phyloP scores from a whole-genome alignment of 2,329 filamentous ascomycete genomes.

The Triangularia setosa region DNA sequence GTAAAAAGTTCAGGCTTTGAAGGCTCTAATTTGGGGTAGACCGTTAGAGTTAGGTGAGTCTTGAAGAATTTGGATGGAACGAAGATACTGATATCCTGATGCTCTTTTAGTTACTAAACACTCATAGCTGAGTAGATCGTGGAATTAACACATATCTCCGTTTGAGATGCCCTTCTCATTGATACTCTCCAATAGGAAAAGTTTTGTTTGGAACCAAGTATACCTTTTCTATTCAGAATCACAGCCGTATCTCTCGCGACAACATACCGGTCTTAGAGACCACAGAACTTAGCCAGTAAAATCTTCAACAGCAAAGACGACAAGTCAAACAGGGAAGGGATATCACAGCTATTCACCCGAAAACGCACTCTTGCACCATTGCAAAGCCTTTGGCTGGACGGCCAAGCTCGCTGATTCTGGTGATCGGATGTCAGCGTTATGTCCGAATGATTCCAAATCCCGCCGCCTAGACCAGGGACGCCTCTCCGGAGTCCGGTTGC shows the following conservation, averaged over 20 bases:
- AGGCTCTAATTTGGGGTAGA: neutral
- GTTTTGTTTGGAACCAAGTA: neutral
- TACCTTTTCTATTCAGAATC: neutral
- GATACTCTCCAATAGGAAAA: no score
- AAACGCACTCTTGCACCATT: neutral
- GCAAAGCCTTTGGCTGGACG: neutral
- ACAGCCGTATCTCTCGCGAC: neutral
- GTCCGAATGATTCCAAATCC: neutral
- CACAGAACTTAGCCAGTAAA: neutral
- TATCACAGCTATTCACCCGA: neutral
- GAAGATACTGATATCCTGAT: no score
- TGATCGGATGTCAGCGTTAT: neutral
- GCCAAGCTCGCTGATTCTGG: neutral
- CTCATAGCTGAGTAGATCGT: no score
- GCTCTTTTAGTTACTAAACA: no score
- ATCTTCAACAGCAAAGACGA: neutral
- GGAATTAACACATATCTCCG: no score
- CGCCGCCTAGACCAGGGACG: neutral
- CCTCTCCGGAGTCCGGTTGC: constrained; percentile 10
- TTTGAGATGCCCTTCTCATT: no score
- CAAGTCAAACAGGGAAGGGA: neutral
- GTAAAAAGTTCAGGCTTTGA: constrained; percentile 38
- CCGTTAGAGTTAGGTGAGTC: no score
- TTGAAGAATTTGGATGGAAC: no score
- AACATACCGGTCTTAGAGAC: neutral